These are phyloP conservation scores for Pseudocercospora fuligena DNA, from an alignment of 2,329 filamentous ascomycete species.

Conservation along the genomic window DNA sequence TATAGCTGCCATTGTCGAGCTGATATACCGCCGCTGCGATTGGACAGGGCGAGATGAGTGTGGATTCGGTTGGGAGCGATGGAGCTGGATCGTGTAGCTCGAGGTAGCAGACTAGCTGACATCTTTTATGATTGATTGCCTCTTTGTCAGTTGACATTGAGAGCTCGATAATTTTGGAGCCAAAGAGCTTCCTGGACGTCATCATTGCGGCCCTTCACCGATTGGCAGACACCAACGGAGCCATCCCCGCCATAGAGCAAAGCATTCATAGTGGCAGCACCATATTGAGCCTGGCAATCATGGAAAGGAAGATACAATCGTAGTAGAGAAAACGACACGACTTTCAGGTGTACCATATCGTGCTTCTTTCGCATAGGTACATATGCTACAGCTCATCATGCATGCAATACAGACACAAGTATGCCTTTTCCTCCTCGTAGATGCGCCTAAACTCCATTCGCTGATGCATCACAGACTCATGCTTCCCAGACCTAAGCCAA, in stretches of 20 bases:
- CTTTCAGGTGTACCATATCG: neutral
- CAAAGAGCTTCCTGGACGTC: neutral
- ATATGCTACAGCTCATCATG: constrained; percentile 4
- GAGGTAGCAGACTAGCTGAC: neutral
- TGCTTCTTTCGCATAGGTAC: neutral
- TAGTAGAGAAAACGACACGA: neutral
- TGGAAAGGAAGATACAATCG: too few relatives aligned
- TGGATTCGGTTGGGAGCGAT: neutral
- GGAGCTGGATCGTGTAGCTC: neutral
- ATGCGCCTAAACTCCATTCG: constrained; percentile 17
- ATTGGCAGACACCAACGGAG: neutral
- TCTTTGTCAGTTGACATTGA: neutral
- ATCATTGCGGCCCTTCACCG: neutral
- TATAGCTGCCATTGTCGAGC: neutral
- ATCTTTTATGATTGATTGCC: neutral
- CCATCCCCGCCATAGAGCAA: neutral
- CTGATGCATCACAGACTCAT: constrained; percentile 17
- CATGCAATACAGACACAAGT: neutral
- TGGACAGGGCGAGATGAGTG: neutral
- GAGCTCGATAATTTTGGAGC: neutral
- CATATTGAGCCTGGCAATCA: neutral
- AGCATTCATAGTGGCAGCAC: neutral
- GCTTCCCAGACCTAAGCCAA: constrained; percentile 67
- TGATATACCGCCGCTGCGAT: neutral
- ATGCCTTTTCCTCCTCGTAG: neutral